Evolutionary conservation across 805 yeast species (phyloP).

Genomic region (Saccharomycopsis amapae): DNA sequence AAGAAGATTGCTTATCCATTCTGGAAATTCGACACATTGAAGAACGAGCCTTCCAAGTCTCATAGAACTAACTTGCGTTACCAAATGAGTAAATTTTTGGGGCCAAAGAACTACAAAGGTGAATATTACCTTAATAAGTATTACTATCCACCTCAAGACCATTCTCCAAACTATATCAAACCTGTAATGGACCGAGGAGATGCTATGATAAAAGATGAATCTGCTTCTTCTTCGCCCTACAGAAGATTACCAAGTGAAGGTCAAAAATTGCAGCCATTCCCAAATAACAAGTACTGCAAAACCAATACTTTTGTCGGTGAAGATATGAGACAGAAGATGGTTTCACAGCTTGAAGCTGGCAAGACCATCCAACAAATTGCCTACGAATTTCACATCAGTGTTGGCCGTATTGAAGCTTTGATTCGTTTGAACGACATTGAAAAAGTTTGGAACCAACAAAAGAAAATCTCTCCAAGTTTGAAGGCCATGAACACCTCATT

Average conservation of each 20-base stretch:
- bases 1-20: slow-evolving; percentile 49
- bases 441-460: slow-evolving; percentile 47
- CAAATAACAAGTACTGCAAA: slow-evolving; percentile 59
- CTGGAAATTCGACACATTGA: slow-evolving; percentile 38
- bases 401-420: slow-evolving; percentile 87
- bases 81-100: slow-evolving; percentile 67
- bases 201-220: slow-evolving; percentile 25
- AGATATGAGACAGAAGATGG: slow-evolving; percentile 53
- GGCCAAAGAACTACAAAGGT: slow-evolving; percentile 79
- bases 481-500: slow-evolving; percentile 51
- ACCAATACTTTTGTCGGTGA: slow-evolving; percentile 58
- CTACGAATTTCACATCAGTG: slow-evolving; percentile 67
- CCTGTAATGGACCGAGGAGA: slow-evolving; percentile 43
- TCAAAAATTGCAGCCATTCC: slow-evolving; percentile 65
- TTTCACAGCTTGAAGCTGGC: slow-evolving; percentile 45
- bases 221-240: too few species aligned
- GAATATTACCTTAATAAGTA: slow-evolving; percentile 74
- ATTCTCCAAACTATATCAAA: slow-evolving; percentile 64
- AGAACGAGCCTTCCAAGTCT: slow-evolving; percentile 34
- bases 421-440: slow-evolving; percentile 62
- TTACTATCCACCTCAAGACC: slow-evolving; percentile 57
- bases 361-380: slow-evolving; percentile 67
- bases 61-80: slow-evolving; percentile 50
- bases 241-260: neutral
- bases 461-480: slow-evolving; percentile 48